phyloP scores from a whole-genome alignment of 352 stramenopile genomes.

The Phytopythium mirpurense region DNA sequence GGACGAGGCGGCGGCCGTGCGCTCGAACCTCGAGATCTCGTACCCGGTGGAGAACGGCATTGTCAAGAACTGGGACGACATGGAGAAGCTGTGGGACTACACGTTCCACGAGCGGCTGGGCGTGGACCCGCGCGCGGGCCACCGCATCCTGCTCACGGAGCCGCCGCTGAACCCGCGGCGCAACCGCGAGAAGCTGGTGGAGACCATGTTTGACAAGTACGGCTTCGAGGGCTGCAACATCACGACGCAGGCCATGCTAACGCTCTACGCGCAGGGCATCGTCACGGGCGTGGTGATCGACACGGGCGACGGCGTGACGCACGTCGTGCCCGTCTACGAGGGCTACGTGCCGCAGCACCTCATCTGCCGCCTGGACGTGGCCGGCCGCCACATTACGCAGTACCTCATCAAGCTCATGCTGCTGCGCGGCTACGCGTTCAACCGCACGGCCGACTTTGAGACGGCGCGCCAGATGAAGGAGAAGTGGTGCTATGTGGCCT shows the following conservation, averaged over 20 bases:
- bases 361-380: conserved; percentile 89
- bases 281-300: conserved; percentile 91
- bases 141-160: conserved; percentile 92
- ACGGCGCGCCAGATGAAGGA: conserved; percentile 94
- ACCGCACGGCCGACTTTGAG: conserved; percentile 91
- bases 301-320: conserved; percentile 91
- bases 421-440: conserved; percentile 89
- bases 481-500: conserved; percentile 92
- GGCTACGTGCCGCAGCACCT: conserved; percentile 89
- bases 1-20: conserved; percentile 88
- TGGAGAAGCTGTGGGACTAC: conserved; percentile 97
- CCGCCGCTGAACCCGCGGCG: conserved; percentile 89
- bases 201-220: conserved; percentile 95
- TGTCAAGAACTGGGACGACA: conserved; percentile 96
- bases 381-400: conserved; percentile 91
- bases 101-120: conserved; percentile 91
- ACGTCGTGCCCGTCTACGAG: conserved; percentile 90
- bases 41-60: conserved; percentile 95
- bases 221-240: conserved; percentile 88
- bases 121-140: conserved; percentile 52
- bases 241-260: conserved; percentile 91
- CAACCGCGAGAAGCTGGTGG: conserved; percentile 89
- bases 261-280: conserved; percentile 89
- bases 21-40: conserved; percentile 83
- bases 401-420: conserved; percentile 95